These are phyloP conservation scores for Canna indica DNA, from an alignment of 176 grass and related monocot species.

Conservation along the genomic window DNA sequence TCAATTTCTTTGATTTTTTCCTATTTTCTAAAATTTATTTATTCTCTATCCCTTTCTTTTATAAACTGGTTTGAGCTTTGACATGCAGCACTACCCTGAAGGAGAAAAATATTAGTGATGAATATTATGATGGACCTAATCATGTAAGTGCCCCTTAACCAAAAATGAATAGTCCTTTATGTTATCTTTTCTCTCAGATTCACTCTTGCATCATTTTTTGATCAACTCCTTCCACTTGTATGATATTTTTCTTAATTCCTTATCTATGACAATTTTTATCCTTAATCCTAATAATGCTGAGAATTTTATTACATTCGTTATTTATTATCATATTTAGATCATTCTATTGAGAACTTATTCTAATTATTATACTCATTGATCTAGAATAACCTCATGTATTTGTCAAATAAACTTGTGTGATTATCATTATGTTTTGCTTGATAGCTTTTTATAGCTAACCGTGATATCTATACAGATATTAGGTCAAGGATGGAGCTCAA, in stretches of 20 bases:
- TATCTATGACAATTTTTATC: not conserved
- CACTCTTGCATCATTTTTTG: not conserved
- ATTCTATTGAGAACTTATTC: too few relatives aligned
- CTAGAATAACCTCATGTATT: not conserved
- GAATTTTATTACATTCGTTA: not conserved
- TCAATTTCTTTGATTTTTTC: not conserved
- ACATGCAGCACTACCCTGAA: constrained; percentile 13
- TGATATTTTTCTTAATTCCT: not conserved
- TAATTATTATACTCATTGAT: not conserved
- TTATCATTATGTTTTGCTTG: not conserved
- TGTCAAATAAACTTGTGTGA: not conserved
- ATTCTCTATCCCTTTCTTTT: not conserved
- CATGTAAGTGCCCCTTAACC: constrained; percentile 2
- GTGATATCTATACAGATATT: constrained; percentile 29
- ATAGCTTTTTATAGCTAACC: constrained; percentile 1
- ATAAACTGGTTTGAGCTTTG: constrained; percentile 2
- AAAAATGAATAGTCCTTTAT: not conserved
- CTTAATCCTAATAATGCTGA: not conserved
- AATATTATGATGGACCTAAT: constrained; percentile 6
- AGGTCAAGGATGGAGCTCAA: constrained; percentile 38
- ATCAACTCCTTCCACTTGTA: not conserved
- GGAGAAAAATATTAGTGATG: constrained; percentile 12
- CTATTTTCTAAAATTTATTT: constrained; percentile 5
- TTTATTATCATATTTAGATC: not conserved
- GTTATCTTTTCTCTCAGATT: not conserved